These are phyloP conservation scores for Komagataella pastoris DNA, from an alignment of 805 yeast genomes.

Conservation along the genomic window DNA sequence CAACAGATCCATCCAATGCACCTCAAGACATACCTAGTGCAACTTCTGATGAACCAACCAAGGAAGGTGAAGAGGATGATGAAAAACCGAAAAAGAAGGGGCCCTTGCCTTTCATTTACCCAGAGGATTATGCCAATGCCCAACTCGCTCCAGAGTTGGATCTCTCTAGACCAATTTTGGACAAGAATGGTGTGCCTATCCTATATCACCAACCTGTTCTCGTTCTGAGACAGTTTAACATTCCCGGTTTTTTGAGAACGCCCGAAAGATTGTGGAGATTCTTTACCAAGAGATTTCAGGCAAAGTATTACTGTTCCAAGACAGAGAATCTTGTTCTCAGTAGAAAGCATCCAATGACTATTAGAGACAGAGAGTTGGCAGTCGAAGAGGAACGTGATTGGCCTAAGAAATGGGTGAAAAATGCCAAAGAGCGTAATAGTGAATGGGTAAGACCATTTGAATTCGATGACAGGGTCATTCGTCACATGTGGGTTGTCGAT, in stretches of 20 bases:
- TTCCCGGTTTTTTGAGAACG: slow-evolving; percentile 65
- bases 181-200: slow-evolving; percentile 32
- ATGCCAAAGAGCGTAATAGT: slow-evolving; percentile 58
- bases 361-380: slow-evolving; percentile 26
- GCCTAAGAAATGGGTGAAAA: slow-evolving; percentile 76
- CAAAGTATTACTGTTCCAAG: slow-evolving; percentile 45
- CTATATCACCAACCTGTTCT: slow-evolving; percentile 67
- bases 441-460: slow-evolving; percentile 79
- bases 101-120: slow-evolving; percentile 49
- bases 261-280: slow-evolving; percentile 70
- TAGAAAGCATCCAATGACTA: slow-evolving; percentile 38
- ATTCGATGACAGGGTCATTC: slow-evolving; percentile 55
- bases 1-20: background rate
- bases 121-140: slow-evolving; percentile 42
- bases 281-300: slow-evolving; percentile 60
- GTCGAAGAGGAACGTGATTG: slow-evolving; percentile 68
- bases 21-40: background rate
- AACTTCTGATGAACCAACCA: slow-evolving; percentile 22
- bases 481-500: slow-evolving; percentile 34
- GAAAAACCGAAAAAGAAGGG: slow-evolving; percentile 17
- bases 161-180: slow-evolving; percentile 15
- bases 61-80: slow-evolving; percentile 9
- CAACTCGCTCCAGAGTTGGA: slow-evolving; percentile 50
- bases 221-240: slow-evolving; percentile 63
- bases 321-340: slow-evolving; percentile 42